Evolutionary conservation across 2,329 filamentous ascomycete species (phyloP), one percentile per base, ranked within the genome.

Genomic region (Penicillium italicum): DNA sequence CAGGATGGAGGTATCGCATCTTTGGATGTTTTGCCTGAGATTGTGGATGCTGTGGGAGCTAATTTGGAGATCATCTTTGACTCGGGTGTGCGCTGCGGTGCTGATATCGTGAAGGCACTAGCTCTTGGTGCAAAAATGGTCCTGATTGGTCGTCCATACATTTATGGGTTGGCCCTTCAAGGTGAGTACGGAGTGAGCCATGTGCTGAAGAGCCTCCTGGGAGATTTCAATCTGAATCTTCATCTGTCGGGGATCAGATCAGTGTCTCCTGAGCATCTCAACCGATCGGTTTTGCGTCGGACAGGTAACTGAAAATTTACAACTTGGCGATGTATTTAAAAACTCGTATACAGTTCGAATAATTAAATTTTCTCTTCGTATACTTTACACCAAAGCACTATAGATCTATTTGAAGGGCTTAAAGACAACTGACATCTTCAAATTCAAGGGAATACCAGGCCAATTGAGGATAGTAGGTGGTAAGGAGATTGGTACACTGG

Each of bases 111-210:
- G 3, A 80, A 80, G 58, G 78, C 78, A 1, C 57, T 81, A 52
- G 63, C 74, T 6, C 63, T 80, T 5, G 85, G 82, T 1, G 83
- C 81, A 0, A 78, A 80, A 58, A 78, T 75, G 11, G 79, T 82
- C 3, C 66, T 83, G 3, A 72, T 85, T 5, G 82, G 82, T 1
- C 66, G 82, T 49, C 69, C 72, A 9, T 76, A 38, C 79, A 77
- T 85, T 22, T 85, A 85, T 66, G 82, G 82, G 0, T 67, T 86
- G 18, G 80, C 78, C 1, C 74, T 84, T 28, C 77, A 72, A 1
- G 83, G 82, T 1, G 74, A 79, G 60, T 72, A 75, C 30, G 83
- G 83, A 4, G 83, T 81, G 1, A 76, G 76, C 57, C 76, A 81
- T 58, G 77, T 80, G 1, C 62, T 82, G 42, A 74, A 48, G 11